Evolutionary conservation across 257 asterid genomes (phyloP), one percentile per base, ranked within the genome.

Genomic region (Primulina eburnea): DNA sequence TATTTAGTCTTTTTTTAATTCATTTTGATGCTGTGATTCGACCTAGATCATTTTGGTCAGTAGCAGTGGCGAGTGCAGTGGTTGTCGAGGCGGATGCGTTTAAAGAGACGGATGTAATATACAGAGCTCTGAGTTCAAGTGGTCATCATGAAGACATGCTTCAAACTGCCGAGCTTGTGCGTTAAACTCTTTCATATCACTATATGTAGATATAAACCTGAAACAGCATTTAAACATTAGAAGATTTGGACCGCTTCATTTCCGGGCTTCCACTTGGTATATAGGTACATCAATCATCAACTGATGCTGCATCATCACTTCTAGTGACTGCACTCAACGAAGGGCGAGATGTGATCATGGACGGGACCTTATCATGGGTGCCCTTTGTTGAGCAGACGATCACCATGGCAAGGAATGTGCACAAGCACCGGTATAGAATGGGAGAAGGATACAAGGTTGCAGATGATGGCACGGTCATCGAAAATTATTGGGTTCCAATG

Each of bases 331-430:
- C 98, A 0, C 77, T 93, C 2, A 93, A 93, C 28, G 97, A 93
- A 72, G 98, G 98, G 18, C 97, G 96, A 0, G 98, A 93, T 11
- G 98, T 93, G 79, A 90, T 93, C 73, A 90, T 93, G 98, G 98
- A 93, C 28, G 99, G 99, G 47, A 93, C 99, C 7, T 79, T 93
- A 1, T 89, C 99, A 6, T 93, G 99, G 99, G 95, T 69, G 71
- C 99, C 99, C 28, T 93, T 93, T 30, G 99, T 93, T 4, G 89
- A 93, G 83, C 96, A 93, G 78, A 90, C 96, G 5, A 83, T 93
- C 21, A 77, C 81, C 34, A 93, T 93, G 99, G 97, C 91, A 2
- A 78, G 97, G 75, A 85, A 89, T 0, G 97, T 93, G 5, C 96
- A 93, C 79, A 76, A 69, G 38, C 75, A 75, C 57, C 88, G 96